Base-by-base conservation (phyloP, 495 filamentous ascomycete genomes). In the Penicillium cataractarum region DNA sequence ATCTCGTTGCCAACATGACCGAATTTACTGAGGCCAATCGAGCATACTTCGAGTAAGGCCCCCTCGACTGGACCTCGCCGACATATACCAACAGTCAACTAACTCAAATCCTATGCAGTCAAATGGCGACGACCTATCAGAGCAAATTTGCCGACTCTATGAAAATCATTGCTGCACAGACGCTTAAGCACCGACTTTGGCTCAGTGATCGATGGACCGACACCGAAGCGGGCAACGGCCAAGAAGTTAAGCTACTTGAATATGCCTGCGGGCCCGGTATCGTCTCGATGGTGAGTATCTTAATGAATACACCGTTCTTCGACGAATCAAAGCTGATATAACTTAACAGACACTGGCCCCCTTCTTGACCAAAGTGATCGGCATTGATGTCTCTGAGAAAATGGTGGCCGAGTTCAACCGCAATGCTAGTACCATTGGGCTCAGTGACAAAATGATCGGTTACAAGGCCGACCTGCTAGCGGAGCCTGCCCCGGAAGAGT, bases 201-300 rank as follows among this genome's bases (percentile, higher is more conserved):
- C 83, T 90, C 57, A 87, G 84, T 22, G 81, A 86, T 21, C 79
- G 81, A 58, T 87, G 85, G 83, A 76, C 71, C 15, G 76, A 81
- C 33, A 77, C 74, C 12, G 74, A 67, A 35, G 68, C 61, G 19
- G 68, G 71, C 12, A 68, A 76, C n/a, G 74, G 65, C 46, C 78
- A 80, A 58, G 74, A 82, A 29, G 76, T 90, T 46, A 79, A 82
- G 33, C 67, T 92, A 53, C 76, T 93, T 10, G 90, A 93, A 64
- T 93, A 92, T 74, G 90, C 90, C 49, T 92, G 88, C 61, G 90
- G 90, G 4, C 86, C 89, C 19, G 90, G 90, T 5, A 58, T 80
- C 63, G 78, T 91, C 63, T 86, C 85, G 6, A 74, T 80, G 62
- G 84, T 85, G 67, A 66, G 80, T 62, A 22, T 26, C 12, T 10